Conservation (phyloP, 768 basidiomycete genomes). For the Hericium rajendrae region DNA sequence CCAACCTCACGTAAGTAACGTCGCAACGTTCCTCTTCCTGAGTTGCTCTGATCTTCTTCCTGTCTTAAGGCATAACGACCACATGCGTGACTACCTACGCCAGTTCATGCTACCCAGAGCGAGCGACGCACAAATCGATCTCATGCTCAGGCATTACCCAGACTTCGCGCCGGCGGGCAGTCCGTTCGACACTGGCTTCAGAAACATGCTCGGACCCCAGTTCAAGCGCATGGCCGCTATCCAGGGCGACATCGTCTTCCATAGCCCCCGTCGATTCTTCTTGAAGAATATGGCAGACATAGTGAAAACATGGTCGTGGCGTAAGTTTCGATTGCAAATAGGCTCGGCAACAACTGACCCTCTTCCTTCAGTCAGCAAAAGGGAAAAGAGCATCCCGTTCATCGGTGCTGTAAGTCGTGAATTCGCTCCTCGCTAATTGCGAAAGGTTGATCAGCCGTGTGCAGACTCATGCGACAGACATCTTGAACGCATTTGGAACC, state of each 20-base stretch:
- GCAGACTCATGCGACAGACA: constrained; percentile 17
- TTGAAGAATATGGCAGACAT: constrained; percentile 27
- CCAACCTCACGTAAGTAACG: constrained; percentile 6
- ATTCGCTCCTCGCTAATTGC: background rate
- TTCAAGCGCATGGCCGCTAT: constrained; percentile 44
- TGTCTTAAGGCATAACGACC: background rate
- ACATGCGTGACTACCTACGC: background rate
- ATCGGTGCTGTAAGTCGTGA: constrained; percentile 34
- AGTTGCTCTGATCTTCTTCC: background rate
- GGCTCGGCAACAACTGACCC: background rate
- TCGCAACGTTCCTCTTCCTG: background rate
- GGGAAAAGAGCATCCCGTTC: constrained; percentile 31
- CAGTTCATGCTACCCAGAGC: background rate
- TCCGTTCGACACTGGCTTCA: constrained; percentile 38
- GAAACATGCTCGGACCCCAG: constrained; percentile 37
- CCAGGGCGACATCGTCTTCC: constrained; percentile 41
- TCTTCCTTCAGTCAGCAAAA: constrained; percentile 31
- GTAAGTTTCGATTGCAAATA: constrained; percentile 18
- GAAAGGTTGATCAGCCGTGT: background rate
- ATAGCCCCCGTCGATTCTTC: constrained; percentile 39
- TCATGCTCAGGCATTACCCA: constrained; percentile 23
- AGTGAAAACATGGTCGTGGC: constrained; percentile 34
- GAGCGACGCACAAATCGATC: constrained; percentile 1
- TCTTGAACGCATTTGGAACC: constrained; percentile 15
- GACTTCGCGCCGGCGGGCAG: constrained; percentile 34